phyloP scores from a whole-genome alignment of 805 yeast species.

The Yarrowia porcina region DNA sequence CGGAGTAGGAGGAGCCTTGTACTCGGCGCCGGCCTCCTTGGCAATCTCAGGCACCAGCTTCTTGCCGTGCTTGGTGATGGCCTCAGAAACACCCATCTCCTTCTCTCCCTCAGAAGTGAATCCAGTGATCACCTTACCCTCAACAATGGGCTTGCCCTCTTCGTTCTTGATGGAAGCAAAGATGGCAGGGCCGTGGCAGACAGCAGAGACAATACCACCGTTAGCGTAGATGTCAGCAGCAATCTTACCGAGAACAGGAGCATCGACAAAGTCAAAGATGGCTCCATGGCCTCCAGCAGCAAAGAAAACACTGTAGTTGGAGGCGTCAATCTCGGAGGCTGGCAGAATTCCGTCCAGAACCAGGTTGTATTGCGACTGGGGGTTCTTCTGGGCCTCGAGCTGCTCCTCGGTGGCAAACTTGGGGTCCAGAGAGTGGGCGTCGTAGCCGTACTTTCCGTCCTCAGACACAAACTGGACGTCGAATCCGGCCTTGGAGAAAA shows the following conservation, averaged over 20 bases:
- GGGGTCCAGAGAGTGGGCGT: slow-evolving; percentile 50
- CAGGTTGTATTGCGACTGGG: slow-evolving; percentile 42
- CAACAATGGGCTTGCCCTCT: slow-evolving; percentile 44
- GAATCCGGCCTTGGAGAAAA: slow-evolving; percentile 47
- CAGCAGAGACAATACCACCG: slow-evolving; percentile 60
- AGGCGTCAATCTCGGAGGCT: slow-evolving; percentile 36
- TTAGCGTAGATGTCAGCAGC: slow-evolving; percentile 48
- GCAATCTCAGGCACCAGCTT: slow-evolving; percentile 43
- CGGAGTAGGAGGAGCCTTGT: slow-evolving; percentile 48
- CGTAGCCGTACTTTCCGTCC: slow-evolving; percentile 55
- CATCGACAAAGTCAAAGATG: slow-evolving; percentile 54
- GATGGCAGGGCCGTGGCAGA: slow-evolving; percentile 66
- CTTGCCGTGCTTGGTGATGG: slow-evolving; percentile 22
- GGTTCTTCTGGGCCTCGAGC: slow-evolving; percentile 41
- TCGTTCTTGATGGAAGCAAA: slow-evolving; percentile 49
- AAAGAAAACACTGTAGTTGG: slow-evolving; percentile 52
- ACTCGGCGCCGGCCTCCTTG: slow-evolving; percentile 44
- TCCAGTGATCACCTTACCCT: slow-evolving; percentile 58
- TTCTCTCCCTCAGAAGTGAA: slow-evolving; percentile 57
- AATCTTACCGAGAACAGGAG: slow-evolving; percentile 45
- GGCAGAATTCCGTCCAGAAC: slow-evolving; percentile 39
- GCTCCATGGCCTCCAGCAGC: slow-evolving; percentile 71
- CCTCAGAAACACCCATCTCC: slow-evolving; percentile 32
- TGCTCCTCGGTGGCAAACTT: slow-evolving; percentile 49
- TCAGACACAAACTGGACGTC: slow-evolving; percentile 59